Conservation (phyloP, 768 basidiomycete genomes). For the Tylopilus sp. region DNA sequence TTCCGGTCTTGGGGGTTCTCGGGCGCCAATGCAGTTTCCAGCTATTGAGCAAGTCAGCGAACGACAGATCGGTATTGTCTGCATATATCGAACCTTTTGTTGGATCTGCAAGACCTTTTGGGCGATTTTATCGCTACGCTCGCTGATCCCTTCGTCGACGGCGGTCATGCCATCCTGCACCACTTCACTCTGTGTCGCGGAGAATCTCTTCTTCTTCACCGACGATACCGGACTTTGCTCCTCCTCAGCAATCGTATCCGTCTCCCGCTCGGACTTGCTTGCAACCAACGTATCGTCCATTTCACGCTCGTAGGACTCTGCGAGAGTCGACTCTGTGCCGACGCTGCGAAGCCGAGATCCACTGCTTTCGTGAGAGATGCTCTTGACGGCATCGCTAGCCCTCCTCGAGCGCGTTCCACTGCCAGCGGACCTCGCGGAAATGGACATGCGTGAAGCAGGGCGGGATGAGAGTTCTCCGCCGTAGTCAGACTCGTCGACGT, state of each 20-base stretch:
- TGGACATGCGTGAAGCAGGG: slow-evolving; percentile 64
- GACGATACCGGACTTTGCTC: slow-evolving; percentile 43
- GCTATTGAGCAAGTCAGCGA: slow-evolving; percentile 38
- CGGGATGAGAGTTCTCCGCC: slow-evolving; percentile 53
- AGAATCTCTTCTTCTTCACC: slow-evolving; percentile 73
- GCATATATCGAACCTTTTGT: slow-evolving; percentile 66
- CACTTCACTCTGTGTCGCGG: slow-evolving; percentile 59
- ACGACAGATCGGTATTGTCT: background rate
- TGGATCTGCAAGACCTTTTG: slow-evolving; percentile 88
- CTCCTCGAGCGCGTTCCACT: slow-evolving; percentile 53
- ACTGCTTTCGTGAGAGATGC: slow-evolving; percentile 22
- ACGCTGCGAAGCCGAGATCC: slow-evolving; percentile 59
- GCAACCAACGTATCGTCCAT: slow-evolving; percentile 36
- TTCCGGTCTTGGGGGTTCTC: slow-evolving; percentile 43
- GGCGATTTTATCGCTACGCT: slow-evolving; percentile 83
- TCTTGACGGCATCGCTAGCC: slow-evolving; percentile 56
- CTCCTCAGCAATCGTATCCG: slow-evolving; percentile 57
- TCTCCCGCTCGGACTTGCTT: slow-evolving; percentile 40
- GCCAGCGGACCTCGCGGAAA: slow-evolving; percentile 40
- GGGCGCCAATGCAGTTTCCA: slow-evolving; percentile 69
- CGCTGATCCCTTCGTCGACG: slow-evolving; percentile 82
- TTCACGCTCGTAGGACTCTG: slow-evolving; percentile 56
- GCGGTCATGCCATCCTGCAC: slow-evolving; percentile 79
- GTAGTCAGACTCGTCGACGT: slow-evolving; percentile 71
- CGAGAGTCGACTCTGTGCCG: slow-evolving; percentile 77